phyloP scores from a whole-genome alignment of 1,139 yeast species.

The Yamadazyma aaseri region DNA sequence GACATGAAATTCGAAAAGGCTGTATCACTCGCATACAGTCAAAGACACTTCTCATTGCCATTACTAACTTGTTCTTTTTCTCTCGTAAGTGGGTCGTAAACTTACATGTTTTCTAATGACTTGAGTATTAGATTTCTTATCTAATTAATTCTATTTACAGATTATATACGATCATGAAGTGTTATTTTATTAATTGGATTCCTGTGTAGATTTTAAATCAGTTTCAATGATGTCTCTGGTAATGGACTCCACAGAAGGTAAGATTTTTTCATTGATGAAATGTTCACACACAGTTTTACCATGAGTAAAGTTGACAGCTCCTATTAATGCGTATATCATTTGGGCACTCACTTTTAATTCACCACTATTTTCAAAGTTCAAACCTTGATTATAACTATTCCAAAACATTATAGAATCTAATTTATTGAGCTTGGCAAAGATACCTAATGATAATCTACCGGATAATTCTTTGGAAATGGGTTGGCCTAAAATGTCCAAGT shows the following conservation, averaged over 20 bases:
- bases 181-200: not conserved
- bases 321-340: slow-evolving; percentile 72
- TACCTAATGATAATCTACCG: slow-evolving; percentile 50
- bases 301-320: slow-evolving; percentile 71
- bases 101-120: not conserved
- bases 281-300: slow-evolving; percentile 60
- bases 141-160: slow-evolving; percentile 1
- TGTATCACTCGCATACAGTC: no score
- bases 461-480: slow-evolving; percentile 49
- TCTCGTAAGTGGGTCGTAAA: no score
- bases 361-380: slow-evolving; percentile 54
- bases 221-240: slow-evolving; percentile 14
- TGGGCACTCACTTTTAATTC: slow-evolving; percentile 62
- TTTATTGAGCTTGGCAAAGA: slow-evolving; percentile 49
- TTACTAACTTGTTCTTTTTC: no score
- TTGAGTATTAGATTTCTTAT: not conserved
- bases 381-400: slow-evolving; percentile 57
- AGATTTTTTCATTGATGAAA: slow-evolving; percentile 49
- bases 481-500: slow-evolving; percentile 66
- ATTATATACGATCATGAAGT: not conserved
- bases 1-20: no score
- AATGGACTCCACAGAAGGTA: slow-evolving; percentile 14
- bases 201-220: slow-evolving; percentile 2
- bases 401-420: slow-evolving; percentile 67
- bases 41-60: no score